Conservation (phyloP, 805 yeast genomes). For the Cyberlindnera subsufficiens region DNA sequence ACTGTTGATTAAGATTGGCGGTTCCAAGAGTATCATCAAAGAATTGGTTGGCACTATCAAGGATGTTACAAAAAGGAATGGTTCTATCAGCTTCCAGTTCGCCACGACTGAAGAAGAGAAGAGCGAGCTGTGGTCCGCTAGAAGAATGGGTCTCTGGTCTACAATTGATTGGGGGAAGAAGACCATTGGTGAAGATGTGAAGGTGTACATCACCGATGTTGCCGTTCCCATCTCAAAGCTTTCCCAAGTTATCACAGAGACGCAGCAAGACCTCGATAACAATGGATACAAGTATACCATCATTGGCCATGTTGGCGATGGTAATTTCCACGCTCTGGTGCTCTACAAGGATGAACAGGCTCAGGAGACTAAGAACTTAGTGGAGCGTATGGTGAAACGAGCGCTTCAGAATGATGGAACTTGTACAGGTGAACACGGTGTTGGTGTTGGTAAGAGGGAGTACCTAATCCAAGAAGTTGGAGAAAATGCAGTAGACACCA, state of each 20-base stretch:
- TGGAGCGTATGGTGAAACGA: conserved; percentile 54
- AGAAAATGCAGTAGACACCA: conserved; percentile 55
- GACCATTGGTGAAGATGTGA: conserved; percentile 38
- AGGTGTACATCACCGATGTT: conserved; percentile 72
- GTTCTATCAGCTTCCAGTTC: conserved; percentile 53
- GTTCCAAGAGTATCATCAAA: conserved; percentile 39
- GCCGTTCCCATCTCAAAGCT: conserved; percentile 74
- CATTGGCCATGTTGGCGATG: conserved; percentile 82
- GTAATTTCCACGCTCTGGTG: conserved; percentile 69
- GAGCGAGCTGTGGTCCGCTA: conserved; percentile 66
- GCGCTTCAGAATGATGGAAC: conserved; percentile 76
- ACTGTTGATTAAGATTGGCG: conserved; percentile 59
- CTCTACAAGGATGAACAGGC: conserved; percentile 49
- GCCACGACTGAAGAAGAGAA: conserved; percentile 61
- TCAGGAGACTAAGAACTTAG: conserved; percentile 40
- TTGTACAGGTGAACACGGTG: conserved; percentile 84
- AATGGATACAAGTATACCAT: conserved; percentile 52
- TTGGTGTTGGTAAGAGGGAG: conserved; percentile 72
- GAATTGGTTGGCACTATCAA: conserved; percentile 43
- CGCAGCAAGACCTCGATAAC: conserved; percentile 51
- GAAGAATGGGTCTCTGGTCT: conserved; percentile 66
- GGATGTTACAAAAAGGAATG: conserved; percentile 45
- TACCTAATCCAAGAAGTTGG: conserved; percentile 62
- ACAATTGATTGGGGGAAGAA: conserved; percentile 59
- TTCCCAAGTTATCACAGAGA: conserved; percentile 55